Percentiles rank a stretch among this genome's conserved stretches.
These are phyloP conservation scores for Salicornia ramosissima DNA, from an alignment of 148 eudicot genomes.

Conservation along the genomic window DNA sequence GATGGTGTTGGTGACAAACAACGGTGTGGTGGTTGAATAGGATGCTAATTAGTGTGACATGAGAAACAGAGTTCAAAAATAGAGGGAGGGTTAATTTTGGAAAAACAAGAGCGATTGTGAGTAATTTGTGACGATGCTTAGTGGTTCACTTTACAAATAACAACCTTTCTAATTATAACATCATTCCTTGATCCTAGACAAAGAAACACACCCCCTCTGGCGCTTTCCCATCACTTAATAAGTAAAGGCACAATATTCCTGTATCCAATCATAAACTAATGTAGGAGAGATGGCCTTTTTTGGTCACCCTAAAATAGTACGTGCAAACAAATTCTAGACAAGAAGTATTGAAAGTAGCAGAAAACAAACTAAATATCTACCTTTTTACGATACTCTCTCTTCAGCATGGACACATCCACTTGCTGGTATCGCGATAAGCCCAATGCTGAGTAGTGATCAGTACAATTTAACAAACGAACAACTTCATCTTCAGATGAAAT, in stretches of 20 bases:
- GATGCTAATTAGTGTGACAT: too few relatives aligned
- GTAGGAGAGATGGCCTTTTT: neutral
- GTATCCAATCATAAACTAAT: neutral
- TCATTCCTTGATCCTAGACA: neutral
- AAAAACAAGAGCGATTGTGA: too few relatives aligned
- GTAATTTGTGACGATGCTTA: too few relatives aligned
- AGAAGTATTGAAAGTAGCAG: neutral
- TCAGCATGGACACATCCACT: conserved; percentile 67
- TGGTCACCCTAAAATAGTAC: neutral
- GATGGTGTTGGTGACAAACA: too few relatives aligned
- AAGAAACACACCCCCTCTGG: neutral
- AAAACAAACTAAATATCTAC: conserved; percentile 26
- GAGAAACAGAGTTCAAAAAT: too few relatives aligned
- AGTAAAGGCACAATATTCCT: neutral
- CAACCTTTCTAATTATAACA: neutral
- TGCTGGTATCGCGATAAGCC: conserved; percentile 67
- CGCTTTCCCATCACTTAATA: neutral
- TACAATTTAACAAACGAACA: conserved; percentile 72
- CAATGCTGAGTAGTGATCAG: conserved; percentile 92
- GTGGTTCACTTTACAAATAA: neutral
- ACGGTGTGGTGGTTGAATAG: too few relatives aligned
- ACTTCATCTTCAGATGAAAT: conserved; percentile 91
- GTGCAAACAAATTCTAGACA: neutral
- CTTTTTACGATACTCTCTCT: conserved; percentile 88
- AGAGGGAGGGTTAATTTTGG: too few relatives aligned